Base-by-base conservation (phyloP, 179 eudicot genomes). In the Pouteria campechiana region DNA sequence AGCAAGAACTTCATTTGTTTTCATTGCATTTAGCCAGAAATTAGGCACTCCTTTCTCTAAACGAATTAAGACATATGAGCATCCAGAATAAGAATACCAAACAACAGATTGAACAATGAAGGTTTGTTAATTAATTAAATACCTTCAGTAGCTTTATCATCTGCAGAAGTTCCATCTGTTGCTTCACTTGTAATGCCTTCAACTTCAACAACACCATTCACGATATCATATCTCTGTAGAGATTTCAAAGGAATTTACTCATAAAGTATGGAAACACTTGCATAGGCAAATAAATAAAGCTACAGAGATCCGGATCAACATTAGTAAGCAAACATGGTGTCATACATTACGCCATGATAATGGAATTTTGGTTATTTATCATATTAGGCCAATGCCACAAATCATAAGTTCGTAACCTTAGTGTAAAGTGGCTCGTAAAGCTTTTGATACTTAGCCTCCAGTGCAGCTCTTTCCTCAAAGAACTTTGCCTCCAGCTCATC, bases 1-100 rank as follows among this genome's bases (percentile, higher is more conserved):
- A 12, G 84, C 72, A 63, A 86, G 57, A 37, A 86, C 63, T 52
- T 86, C 98, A 60, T 81, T 72, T 25, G 72, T 86, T 75, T 86
- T 86, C 96, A 90, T 67, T 32, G 98, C 98, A 44, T 61, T 76
- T 6, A 90, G 46, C 98, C 98, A 90, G 51, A 90, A 90, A 49
- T 69, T 52, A 6, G 96, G 98, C 41, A 90, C 98, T 27, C 98
- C 98, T 61, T 82, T 90, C 51, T 63, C 98, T 79, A 52, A 12
- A 21, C 12, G 15, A 2, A 9, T 21, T 0, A 25, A 37, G n/a
- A 37, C 3, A 3, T 7, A 33, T 6, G 17, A 19, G 10, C 20
- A 18, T 8, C 3, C 9, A 9, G 50, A 4, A 38, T 39, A 48
- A 28, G 4, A 22, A 4, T n/a, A 13, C 13, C 19, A 0, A 34